Percentiles rank a stretch among this genome's conserved stretches.
Evolutionary conservation across 768 basidiomycete species (phyloP).

Genomic region (Kwoniella mangroviensis): DNA sequence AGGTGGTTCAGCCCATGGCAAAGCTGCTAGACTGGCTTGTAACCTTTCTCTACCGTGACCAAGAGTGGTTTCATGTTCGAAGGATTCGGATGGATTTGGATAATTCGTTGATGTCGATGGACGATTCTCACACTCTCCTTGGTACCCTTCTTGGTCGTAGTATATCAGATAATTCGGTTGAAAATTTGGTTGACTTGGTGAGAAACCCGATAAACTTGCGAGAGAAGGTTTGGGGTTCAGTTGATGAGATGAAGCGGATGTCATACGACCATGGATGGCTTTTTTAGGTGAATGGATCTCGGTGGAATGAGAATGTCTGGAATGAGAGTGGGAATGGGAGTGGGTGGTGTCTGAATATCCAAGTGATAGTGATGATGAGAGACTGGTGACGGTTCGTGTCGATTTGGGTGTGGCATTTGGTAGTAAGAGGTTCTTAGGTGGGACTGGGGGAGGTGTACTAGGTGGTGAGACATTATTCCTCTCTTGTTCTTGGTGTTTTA

Average conservation of each 20-base stretch:
- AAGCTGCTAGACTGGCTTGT: slow-evolving; percentile 12
- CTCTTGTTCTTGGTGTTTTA: not conserved
- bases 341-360: not conserved
- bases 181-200: not conserved
- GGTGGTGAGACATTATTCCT: not conserved
- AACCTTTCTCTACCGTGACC: not conserved
- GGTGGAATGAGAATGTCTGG: slow-evolving; percentile 6
- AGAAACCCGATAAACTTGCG: not conserved
- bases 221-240: slow-evolving; percentile 4
- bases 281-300: slow-evolving; percentile 10
- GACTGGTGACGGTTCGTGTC: not conserved
- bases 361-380: not conserved
- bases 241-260: slow-evolving; percentile 23
- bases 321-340: not conserved
- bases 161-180: not conserved
- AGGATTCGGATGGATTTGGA: slow-evolving; percentile 6
- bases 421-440: slow-evolving; percentile 2
- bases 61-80: slow-evolving; percentile 6
- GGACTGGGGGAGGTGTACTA: slow-evolving; percentile 16
- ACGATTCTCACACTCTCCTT: not conserved
- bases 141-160: not conserved
- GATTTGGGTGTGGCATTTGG: slow-evolving; percentile 9
- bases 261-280: slow-evolving; percentile 5
- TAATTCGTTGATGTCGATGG: not conserved
- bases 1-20: slow-evolving; percentile 36